Evolutionary conservation across 208 protist species (phyloP).

Genomic region (Tritrichomonas foetus): DNA sequence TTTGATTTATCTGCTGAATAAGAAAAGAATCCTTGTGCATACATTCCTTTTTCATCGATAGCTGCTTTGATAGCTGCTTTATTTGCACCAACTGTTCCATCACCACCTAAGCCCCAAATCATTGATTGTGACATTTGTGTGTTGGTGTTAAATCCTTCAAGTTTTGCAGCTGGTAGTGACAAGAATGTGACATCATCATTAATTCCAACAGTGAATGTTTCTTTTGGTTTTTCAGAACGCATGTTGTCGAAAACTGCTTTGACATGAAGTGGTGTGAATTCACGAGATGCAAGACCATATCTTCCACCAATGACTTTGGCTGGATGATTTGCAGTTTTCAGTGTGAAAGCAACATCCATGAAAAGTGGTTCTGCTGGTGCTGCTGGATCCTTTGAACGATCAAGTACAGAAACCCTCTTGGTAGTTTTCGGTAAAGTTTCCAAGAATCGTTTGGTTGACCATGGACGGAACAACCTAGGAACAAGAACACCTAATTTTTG

Average conservation of each 20-base stretch:
- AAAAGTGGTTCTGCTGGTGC: conserved; percentile 48
- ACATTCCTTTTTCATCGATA: conserved; percentile 57
- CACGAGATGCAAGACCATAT: conserved; percentile 66
- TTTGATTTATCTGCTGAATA: conserved; percentile 68
- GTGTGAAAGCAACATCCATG: background rate
- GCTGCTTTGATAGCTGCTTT: conserved; percentile 70
- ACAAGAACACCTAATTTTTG: conserved; percentile 65
- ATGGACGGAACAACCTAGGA: conserved; percentile 65
- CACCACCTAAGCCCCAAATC: conserved; percentile 50
- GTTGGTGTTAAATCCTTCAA: background rate
- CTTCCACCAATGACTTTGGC: conserved; percentile 59
- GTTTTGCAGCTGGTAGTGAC: conserved; percentile 6
- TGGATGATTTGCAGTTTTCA: background rate
- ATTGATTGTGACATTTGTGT: background rate
- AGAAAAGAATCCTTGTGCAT: conserved; percentile 65
- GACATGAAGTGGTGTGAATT: conserved; percentile 62
- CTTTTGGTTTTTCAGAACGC: conserved; percentile 44
- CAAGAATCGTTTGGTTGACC: conserved; percentile 53
- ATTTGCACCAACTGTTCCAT: conserved; percentile 71
- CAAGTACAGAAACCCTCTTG: conserved; percentile 62
- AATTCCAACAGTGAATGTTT: conserved; percentile 67
- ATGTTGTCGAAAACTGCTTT: conserved; percentile 63
- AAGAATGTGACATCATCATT: conserved; percentile 62
- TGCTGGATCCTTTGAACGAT: conserved; percentile 54
- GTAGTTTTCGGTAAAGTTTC: conserved; percentile 56